Evolutionary conservation across 1,284 basidiomycete species (phyloP).

Genomic region (Rhodotorula sp.): DNA sequence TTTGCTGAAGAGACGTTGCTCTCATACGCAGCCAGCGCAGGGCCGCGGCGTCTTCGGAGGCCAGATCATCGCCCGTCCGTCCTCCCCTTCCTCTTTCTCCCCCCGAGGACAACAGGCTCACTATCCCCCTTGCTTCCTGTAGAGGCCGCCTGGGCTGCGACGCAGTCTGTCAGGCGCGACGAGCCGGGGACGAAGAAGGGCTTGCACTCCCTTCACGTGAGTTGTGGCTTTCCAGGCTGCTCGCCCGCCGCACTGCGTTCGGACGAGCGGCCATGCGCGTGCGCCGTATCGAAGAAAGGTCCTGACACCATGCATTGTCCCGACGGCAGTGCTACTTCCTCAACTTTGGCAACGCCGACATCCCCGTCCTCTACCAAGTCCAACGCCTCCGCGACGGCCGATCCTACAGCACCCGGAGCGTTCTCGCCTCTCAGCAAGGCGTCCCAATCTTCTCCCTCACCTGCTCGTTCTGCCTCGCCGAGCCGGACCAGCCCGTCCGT

Average conservation of each 20-base stretch:
- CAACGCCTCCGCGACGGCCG: slow-evolving; percentile 72
- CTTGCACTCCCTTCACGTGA: slow-evolving; percentile 66
- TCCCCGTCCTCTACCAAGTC: slow-evolving; percentile 66
- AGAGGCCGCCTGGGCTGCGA: slow-evolving; percentile 39
- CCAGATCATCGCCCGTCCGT: slow-evolving; percentile 68
- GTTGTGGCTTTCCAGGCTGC: slow-evolving; percentile 54
- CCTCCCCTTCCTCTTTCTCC: slow-evolving; percentile 60
- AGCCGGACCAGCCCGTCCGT: slow-evolving; percentile 60
- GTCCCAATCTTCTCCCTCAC: slow-evolving; percentile 74
- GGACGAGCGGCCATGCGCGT: background rate
- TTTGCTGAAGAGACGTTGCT: background rate
- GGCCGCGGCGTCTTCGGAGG: slow-evolving; percentile 79
- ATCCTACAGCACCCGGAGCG: slow-evolving; percentile 67
- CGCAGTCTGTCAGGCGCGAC: slow-evolving; percentile 23
- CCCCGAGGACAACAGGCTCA: slow-evolving; percentile 1
- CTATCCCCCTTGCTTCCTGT: background rate
- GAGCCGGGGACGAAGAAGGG: slow-evolving; percentile 31
- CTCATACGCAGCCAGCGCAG: slow-evolving; percentile 12
- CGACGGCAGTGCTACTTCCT: slow-evolving; percentile 82
- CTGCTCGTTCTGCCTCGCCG: slow-evolving; percentile 80
- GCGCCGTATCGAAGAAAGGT: too few species aligned
- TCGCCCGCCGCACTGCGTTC: slow-evolving; percentile 42
- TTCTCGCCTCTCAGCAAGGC: slow-evolving; percentile 74
- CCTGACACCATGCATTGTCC: too few species aligned
- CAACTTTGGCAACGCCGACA: slow-evolving; percentile 68